These are phyloP conservation scores for Pilaira anomala DNA, from an alignment of 192 early-diverging fungal species.

Conservation along the genomic window DNA sequence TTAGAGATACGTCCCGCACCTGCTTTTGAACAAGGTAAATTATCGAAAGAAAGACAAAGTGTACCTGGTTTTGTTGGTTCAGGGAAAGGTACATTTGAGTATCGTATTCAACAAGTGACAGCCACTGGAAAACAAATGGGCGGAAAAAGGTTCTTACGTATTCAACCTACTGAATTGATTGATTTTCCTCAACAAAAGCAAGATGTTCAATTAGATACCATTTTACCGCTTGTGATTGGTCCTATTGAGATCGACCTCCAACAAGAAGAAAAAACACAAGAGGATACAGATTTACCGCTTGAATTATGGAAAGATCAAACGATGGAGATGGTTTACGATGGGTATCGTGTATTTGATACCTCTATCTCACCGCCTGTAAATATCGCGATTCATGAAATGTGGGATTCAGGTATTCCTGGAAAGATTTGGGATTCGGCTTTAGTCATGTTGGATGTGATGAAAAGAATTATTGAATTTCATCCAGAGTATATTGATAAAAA, in stretches of 20 bases:
- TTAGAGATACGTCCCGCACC: constrained; percentile 18
- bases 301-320: constrained; percentile 5
- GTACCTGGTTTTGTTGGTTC: constrained; percentile 21
- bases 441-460: constrained; percentile 37
- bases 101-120: neutral
- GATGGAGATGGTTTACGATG: constrained; percentile 20
- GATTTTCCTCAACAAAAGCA: constrained; percentile 15
- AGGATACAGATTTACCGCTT: neutral
- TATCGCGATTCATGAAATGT: constrained; percentile 36
- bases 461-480: constrained; percentile 14
- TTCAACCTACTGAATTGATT: neutral
- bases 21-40: neutral
- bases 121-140: neutral
- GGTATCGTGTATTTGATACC: constrained; percentile 15
- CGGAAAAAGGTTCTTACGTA: constrained; percentile 7
- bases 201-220: constrained; percentile 10
- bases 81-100: constrained; percentile 31
- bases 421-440: constrained; percentile 53
- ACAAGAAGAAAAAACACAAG: no score
- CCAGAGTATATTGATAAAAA: constrained; percentile 32
- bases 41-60: neutral
- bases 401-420: constrained; percentile 44
- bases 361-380: neutral
- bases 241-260: constrained; percentile 10
- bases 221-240: constrained; percentile 20